Percentiles rank a stretch among this genome's conserved stretches.
Conservation (phyloP, 306 rosid species). For the Quercus bicolor region DNA sequence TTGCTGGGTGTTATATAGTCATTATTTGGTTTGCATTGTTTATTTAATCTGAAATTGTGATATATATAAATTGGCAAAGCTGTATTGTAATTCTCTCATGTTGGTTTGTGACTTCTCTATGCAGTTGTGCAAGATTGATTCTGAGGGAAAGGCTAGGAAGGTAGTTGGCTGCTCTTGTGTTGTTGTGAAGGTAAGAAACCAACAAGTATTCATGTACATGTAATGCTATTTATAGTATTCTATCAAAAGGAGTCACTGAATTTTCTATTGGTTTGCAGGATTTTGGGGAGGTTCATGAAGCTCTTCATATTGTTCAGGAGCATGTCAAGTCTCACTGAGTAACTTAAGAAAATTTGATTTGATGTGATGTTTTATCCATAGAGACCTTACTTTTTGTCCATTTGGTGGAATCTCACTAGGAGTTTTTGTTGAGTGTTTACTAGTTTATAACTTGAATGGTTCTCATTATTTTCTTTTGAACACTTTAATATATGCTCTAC, state of each 20-base stretch:
- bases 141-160: slow-evolving; percentile 80
- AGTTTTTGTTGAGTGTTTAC: neutral
- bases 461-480: neutral
- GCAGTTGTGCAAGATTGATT: slow-evolving; percentile 84
- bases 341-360: neutral
- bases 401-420: neutral
- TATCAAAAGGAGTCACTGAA: neutral
- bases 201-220: neutral
- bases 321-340: slow-evolving; percentile 42
- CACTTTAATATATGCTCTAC: neutral
- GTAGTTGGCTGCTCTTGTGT: slow-evolving; percentile 66
- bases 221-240: neutral
- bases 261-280: slow-evolving; percentile 24
- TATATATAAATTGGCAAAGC: neutral
- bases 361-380: neutral
- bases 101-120: neutral
- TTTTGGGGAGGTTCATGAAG: slow-evolving; percentile 51
- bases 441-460: neutral
- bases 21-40: neutral
- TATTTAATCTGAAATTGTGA: neutral
- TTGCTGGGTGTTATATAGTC: neutral
- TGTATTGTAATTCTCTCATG: neutral
- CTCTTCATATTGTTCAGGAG: slow-evolving; percentile 47
- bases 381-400: neutral
- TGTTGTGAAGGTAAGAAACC: slow-evolving; percentile 62